These are phyloP conservation scores for Ganoderma lingzhi DNA, from an alignment of 1,284 basidiomycete genomes.

Conservation along the genomic window DNA sequence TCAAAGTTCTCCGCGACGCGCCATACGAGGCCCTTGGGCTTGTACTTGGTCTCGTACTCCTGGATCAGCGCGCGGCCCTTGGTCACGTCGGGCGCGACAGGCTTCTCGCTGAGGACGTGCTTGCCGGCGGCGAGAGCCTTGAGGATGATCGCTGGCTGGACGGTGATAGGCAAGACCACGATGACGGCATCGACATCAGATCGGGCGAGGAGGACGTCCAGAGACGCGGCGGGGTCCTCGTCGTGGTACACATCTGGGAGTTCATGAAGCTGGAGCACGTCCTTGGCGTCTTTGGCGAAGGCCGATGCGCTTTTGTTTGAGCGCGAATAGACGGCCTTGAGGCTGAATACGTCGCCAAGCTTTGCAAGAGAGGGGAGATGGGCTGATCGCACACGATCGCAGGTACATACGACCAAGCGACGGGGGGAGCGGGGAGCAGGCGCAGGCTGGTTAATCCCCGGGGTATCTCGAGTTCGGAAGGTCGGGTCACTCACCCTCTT, in stretches of 20 bases:
- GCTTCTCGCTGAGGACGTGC: constrained; percentile 89
- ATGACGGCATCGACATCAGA: constrained; percentile 77
- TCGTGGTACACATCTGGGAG: constrained; percentile 67
- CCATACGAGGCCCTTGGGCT: constrained; percentile 80
- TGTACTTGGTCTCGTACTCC: constrained; percentile 70
- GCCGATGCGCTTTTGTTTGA: constrained; percentile 67
- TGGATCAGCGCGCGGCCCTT: constrained; percentile 70
- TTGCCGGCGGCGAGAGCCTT: constrained; percentile 77
- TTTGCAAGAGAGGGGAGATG: constrained; percentile 76
- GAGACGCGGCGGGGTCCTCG: constrained; percentile 49
- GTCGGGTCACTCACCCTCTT: constrained; percentile 58
- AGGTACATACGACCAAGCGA: background rate
- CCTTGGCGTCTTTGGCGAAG: constrained; percentile 54
- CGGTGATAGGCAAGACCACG: constrained; percentile 79
- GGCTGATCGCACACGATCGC: constrained; percentile 49
- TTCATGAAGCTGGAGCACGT: constrained; percentile 50
- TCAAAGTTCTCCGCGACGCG: constrained; percentile 88
- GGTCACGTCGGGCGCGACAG: constrained; percentile 77
- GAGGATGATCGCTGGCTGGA: constrained; percentile 74
- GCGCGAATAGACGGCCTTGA: constrained; percentile 84
- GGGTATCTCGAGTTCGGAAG: constrained; percentile 31
- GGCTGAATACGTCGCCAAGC: constrained; percentile 53
- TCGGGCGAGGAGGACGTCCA: constrained; percentile 72
- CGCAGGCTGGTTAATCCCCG: constrained; percentile 44
- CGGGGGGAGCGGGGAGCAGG: background rate